phyloP scores from a whole-genome alignment of 805 yeast genomes.

The Barnettozyma sp. region DNA sequence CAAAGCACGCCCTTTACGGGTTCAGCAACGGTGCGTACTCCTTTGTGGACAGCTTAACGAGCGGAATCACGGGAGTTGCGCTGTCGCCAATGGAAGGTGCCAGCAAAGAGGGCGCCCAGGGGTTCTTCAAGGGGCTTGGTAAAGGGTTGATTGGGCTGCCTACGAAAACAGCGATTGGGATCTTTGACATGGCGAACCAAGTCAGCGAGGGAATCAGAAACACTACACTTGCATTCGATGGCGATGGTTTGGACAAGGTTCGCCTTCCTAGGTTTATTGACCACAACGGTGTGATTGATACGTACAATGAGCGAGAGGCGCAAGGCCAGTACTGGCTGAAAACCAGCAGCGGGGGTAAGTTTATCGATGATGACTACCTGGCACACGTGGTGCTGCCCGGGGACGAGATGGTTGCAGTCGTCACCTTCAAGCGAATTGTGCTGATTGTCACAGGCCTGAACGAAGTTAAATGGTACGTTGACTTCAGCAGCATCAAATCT shows the following conservation, averaged over 20 bases:
- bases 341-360: slow-evolving; percentile 73
- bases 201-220: slow-evolving; percentile 90
- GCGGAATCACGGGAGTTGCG: slow-evolving; percentile 89
- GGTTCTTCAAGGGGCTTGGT: slow-evolving; percentile 91
- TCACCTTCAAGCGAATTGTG: slow-evolving; percentile 65
- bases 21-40: slow-evolving; percentile 83
- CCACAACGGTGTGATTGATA: slow-evolving; percentile 63
- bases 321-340: slow-evolving; percentile 94
- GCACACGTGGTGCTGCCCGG: slow-evolving; percentile 85
- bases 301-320: slow-evolving; percentile 74
- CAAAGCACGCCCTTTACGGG: slow-evolving; percentile 81
- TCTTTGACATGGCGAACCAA: slow-evolving; percentile 87
- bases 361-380: slow-evolving; percentile 63
- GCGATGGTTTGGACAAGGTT: slow-evolving; percentile 66
- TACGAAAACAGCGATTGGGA: slow-evolving; percentile 92
- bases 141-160: slow-evolving; percentile 94
- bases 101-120: slow-evolving; percentile 78
- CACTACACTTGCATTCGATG: slow-evolving; percentile 86
- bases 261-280: slow-evolving; percentile 76
- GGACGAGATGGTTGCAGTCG: slow-evolving; percentile 66
- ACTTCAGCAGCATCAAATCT: slow-evolving; percentile 56
- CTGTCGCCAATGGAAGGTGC: slow-evolving; percentile 89
- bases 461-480: slow-evolving; percentile 64
- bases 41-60: slow-evolving; percentile 74
- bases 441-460: slow-evolving; percentile 57